Base-by-base conservation (phyloP, 2,329 filamentous ascomycete species). In the Fusarium verrucosum region DNA sequence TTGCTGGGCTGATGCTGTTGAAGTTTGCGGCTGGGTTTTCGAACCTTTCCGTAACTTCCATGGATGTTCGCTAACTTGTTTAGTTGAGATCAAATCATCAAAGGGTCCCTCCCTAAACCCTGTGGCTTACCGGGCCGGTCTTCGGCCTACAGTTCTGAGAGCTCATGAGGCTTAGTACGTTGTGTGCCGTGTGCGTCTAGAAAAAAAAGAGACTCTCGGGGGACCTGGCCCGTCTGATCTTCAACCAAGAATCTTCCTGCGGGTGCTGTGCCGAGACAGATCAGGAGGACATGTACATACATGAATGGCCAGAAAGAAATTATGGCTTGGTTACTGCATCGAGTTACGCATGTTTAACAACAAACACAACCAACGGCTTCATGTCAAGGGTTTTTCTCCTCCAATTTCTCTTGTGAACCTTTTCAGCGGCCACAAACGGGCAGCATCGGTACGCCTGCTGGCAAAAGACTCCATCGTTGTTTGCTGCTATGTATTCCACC, bases 181-280 rank as follows among this genome's bases (percentile, higher is more conserved):
- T n/a, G n/a, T n/a, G n/a, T n/a, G n/a, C n/a, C 65, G 61, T 62
- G 61, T 37, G 17, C 40, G 32, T 50, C 62, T 42, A 42, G 47
- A 50, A 63, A 41, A 58, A 53, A 66, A 19, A 33, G 25, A 26
- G 26, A 40, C 26, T n/a, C 36, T 55, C 62, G 62, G 62, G n/a
- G 40, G 43, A 40, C 43, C 58, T 62, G 46, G 23, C 35, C 62
- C 57, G 46, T 65, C 42, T 58, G 43, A 58, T 62, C 35, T 42
- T 45, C 42, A 51, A 33, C 22, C 20, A 23, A 62, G 46, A 65
- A n/a, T n/a, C n/a, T n/a, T n/a, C 37, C 17, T 40, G 50, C 61
- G 50, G 61, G 22, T 51, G 63, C 52, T 47, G 47, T 59, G 58
- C 62, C 62, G 63, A 64, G 52, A 51, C 57, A 66, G 43, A 58